A percentile compares a stretch with the other conserved stretches of the same genome.
phyloP scores from a whole-genome alignment of 169 alveolate genomes.

The Amoebophrya sp. region DNA sequence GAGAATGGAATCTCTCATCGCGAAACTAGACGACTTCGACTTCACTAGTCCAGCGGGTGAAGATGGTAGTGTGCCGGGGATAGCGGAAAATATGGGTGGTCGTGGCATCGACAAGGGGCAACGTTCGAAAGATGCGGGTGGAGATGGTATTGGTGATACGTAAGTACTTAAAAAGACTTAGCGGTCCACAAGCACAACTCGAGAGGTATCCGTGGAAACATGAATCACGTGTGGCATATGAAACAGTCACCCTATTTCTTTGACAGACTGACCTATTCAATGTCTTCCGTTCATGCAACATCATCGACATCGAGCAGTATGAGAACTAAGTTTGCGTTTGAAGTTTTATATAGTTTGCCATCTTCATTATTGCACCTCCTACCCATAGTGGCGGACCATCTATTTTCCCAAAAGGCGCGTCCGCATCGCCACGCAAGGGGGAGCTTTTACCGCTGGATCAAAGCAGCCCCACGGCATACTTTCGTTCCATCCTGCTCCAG shows the following conservation, averaged over 20 bases:
- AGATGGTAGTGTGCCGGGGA: neutral
- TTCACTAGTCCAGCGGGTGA: neutral
- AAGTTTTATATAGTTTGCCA: no score
- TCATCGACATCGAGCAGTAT: no score
- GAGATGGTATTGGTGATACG: neutral
- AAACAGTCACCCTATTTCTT: no score
- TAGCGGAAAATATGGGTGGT: neutral
- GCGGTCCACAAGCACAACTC: neutral
- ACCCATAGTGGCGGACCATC: no score
- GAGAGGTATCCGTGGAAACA: neutral
- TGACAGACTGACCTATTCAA: no score
- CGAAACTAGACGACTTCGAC: conserved; percentile 2
- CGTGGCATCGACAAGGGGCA: neutral
- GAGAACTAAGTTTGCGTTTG: no score
- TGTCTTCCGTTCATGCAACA: no score
- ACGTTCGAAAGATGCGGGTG: neutral
- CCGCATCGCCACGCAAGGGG: no score
- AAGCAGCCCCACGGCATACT: neutral
- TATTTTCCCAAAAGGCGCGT: no score
- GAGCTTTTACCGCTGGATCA: no score
- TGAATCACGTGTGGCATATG: no score
- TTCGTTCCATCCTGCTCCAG: neutral
- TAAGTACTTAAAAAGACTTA: neutral
- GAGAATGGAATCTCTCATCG: neutral
- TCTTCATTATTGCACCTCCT: no score